Conservation (phyloP, 169 alveolate genomes). For the Plasmodium cynomolgi region DNA sequence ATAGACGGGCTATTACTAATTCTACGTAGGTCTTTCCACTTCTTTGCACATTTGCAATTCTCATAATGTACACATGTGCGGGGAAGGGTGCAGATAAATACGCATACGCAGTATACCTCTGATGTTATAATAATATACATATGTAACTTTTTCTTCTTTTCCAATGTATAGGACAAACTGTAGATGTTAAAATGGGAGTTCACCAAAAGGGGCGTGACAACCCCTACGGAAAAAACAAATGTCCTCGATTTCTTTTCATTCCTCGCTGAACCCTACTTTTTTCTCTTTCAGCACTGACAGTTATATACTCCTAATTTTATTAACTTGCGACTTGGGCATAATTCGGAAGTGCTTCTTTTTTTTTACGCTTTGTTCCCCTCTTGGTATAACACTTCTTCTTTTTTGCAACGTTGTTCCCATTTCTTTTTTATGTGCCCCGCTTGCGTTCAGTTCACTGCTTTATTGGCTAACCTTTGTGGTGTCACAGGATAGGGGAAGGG, state of each 20-base stretch:
- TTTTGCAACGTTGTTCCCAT: neutral
- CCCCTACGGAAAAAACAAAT: neutral
- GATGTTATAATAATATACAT: neutral
- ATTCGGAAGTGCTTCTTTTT: neutral
- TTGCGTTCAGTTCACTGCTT: neutral
- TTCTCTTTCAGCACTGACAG: neutral
- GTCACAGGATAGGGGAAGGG: neutral
- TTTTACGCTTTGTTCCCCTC: neutral
- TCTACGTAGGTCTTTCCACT: conserved; percentile 2
- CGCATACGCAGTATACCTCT: neutral
- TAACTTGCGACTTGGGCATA: neutral
- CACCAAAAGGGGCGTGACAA: neutral
- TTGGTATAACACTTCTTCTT: neutral
- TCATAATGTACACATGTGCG: conserved; percentile 21
- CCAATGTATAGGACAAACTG: neutral
- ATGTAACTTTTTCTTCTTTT: neutral
- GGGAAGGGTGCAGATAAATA: neutral
- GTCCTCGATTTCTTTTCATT: neutral
- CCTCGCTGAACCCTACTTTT: neutral
- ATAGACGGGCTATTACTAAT: neutral
- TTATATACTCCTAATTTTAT: neutral
- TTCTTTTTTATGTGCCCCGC: neutral
- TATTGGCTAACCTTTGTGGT: neutral
- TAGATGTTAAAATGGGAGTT: neutral
- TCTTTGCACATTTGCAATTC: conserved; percentile 13